Conservation (phyloP, 1,284 basidiomycete genomes). For the Marasmius fiardii region DNA sequence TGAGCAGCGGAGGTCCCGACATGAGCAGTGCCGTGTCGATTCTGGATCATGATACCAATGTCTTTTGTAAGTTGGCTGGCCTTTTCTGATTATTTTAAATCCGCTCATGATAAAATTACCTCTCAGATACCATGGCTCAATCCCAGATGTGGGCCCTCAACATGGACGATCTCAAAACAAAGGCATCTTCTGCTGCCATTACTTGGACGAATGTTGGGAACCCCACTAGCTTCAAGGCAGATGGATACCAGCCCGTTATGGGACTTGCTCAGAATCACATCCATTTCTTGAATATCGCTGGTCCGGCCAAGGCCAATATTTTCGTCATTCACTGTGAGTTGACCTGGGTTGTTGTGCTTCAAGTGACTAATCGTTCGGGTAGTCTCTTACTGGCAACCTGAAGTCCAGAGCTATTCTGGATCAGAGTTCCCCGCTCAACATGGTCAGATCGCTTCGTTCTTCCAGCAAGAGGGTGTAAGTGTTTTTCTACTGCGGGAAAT, state of each 20-base stretch:
- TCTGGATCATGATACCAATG: constrained; percentile 88
- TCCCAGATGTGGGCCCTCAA: constrained; percentile 37
- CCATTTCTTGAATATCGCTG: constrained; percentile 75
- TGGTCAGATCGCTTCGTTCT: constrained; percentile 78
- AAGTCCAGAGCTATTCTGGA: constrained; percentile 57
- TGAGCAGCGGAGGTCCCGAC: constrained; percentile 51
- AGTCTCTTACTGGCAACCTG: constrained; percentile 82
- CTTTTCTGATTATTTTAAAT: constrained; percentile 10
- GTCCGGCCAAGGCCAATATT: constrained; percentile 68
- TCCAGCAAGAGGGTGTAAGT: constrained; percentile 52
- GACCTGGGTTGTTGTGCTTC: constrained; percentile 1
- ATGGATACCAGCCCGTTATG: constrained; percentile 66
- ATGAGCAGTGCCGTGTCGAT: constrained; percentile 56
- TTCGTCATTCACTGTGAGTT: constrained; percentile 86
- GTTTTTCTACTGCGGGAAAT: neutral
- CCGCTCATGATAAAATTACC: neutral
- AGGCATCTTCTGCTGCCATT: constrained; percentile 53
- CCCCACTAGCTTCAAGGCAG: constrained; percentile 47
- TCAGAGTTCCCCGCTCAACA: constrained; percentile 71
- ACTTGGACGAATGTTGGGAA: constrained; percentile 58
- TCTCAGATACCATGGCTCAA: neutral
- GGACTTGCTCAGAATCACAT: constrained; percentile 78
- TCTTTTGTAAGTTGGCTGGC: constrained; percentile 54
- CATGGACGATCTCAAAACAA: constrained; percentile 51
- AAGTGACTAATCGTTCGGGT: neutral